Conservation (phyloP, 164 flowering plant genomes). For the Annona cherimola region DNA sequence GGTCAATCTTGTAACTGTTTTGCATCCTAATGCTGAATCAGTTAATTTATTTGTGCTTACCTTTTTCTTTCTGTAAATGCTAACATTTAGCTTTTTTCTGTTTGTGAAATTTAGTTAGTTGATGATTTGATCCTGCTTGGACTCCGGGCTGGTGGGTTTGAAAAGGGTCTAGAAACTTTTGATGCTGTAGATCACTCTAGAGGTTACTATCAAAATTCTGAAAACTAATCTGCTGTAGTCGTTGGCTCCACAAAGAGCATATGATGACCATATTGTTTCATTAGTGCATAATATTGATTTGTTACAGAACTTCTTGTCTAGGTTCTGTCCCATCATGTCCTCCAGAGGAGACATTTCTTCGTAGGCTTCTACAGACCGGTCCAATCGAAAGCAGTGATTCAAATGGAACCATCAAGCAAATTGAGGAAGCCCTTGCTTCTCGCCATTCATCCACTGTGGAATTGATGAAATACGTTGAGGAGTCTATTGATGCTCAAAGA, state of each 20-base stretch:
- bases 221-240: neutral
- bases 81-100: neutral
- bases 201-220: constrained; percentile 37
- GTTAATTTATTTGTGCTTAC: neutral
- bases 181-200: constrained; percentile 35
- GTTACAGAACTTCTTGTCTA: constrained; percentile 19
- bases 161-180: constrained; percentile 37
- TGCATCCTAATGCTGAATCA: neutral
- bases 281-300: constrained; percentile 10
- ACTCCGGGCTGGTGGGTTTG: constrained; percentile 56
- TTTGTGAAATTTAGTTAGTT: constrained; percentile 48
- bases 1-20: constrained; percentile 30
- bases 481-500: constrained; percentile 49
- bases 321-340: constrained; percentile 69
- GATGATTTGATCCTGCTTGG: constrained; percentile 82
- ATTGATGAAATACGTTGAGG: constrained; percentile 57
- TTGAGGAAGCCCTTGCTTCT: constrained; percentile 62
- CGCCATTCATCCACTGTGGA: constrained; percentile 56
- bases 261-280: neutral
- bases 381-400: constrained; percentile 26
- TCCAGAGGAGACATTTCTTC: constrained; percentile 76
- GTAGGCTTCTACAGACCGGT: constrained; percentile 52
- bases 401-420: constrained; percentile 29
- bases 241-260: neutral
- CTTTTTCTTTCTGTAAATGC: neutral